Evolutionary conservation across 257 asterid species (phyloP), one percentile per base, ranked within the genome.

Genomic region (Craterostigma plantagineum): DNA sequence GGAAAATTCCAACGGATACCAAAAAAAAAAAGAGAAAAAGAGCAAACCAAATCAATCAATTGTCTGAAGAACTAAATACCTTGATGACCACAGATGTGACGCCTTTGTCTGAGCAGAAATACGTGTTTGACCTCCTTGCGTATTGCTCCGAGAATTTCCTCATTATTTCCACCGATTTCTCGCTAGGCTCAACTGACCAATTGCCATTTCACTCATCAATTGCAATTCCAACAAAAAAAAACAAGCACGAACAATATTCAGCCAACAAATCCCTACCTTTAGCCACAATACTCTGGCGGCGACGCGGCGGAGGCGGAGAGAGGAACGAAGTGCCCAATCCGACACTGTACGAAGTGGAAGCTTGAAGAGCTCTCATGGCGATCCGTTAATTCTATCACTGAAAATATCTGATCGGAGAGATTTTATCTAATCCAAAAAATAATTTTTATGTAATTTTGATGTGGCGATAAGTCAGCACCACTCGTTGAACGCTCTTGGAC

Each of bases 111-210:
- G 73, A 74, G 61, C 95, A 83, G 69, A 90, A 90, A 58, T 72
- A 90, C 1, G 95, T 79, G 46, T 55, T 79, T 8, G 95, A 90
- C 72, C 55, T 75, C 38, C 95, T 77, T 4, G 95, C 95, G 63
- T 83, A 90, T 79, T 81, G 99, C 75, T 83, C 99, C 57, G 99
- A 90, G 56, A 90, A 90, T 61, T 90, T 90, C 73, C 99, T 83
- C 99, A 83, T 90, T 45, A 77, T 33, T 33, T 90, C 95, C 14
- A 90, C 86, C 41, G 99, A 90, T 64, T 90, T 77, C 58, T 90
- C 95, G 42, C 92, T 50, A 33, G 99, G 99, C 56, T 80, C 99
- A 63, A 42, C 99, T 43, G 17, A 10, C 59, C 8, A 49, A 37
- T 43, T 64, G 44, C 35, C 34, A 62, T 12, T 23, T 39, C 53